Conservation (phyloP, 2,329 filamentous ascomycete species). For the Achaetomium macrosporum region DNA sequence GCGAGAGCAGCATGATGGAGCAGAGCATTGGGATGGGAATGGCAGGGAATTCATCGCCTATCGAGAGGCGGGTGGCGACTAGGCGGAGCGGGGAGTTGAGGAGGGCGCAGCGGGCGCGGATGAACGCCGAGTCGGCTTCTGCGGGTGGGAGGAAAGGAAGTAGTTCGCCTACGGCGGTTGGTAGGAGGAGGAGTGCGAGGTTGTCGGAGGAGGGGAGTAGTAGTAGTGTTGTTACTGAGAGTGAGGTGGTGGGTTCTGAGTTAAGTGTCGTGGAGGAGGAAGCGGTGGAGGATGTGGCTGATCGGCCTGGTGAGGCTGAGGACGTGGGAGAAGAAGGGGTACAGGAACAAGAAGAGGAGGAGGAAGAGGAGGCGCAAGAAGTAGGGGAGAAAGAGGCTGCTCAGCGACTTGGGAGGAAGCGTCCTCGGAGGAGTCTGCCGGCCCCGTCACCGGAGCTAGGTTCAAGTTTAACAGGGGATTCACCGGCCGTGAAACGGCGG, state of each 20-base stretch:
- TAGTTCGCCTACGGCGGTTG: background rate
- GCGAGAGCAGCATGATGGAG: constrained; percentile 22
- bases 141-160: background rate
- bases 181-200: constrained; percentile 1
- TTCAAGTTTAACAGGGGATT: constrained; percentile 32
- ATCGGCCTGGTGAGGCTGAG: constrained; percentile 22
- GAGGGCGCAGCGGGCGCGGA: background rate
- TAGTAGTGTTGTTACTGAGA: background rate
- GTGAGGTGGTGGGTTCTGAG: constrained; percentile 29
- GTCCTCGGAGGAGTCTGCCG: constrained; percentile 34
- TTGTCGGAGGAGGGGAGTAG: background rate
- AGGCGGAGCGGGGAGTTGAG: constrained; percentile 15
- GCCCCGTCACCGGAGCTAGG: constrained; percentile 40
- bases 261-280: constrained; percentile 1
- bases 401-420: constrained; percentile 37
- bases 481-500: constrained; percentile 34
- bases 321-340: background rate
- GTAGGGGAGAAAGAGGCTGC: constrained; percentile 41
- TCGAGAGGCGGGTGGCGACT: constrained; percentile 19
- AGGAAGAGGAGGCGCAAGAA: constrained; percentile 37
- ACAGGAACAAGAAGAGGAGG: constrained; percentile 20
- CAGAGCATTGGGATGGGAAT: constrained; percentile 26
- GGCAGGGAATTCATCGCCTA: constrained; percentile 27
- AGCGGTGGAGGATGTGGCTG: background rate
- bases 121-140: background rate